Evolutionary conservation across 2,329 filamentous ascomycete genomes (phyloP).

Genomic region (Mycosphaerella sp.): DNA sequence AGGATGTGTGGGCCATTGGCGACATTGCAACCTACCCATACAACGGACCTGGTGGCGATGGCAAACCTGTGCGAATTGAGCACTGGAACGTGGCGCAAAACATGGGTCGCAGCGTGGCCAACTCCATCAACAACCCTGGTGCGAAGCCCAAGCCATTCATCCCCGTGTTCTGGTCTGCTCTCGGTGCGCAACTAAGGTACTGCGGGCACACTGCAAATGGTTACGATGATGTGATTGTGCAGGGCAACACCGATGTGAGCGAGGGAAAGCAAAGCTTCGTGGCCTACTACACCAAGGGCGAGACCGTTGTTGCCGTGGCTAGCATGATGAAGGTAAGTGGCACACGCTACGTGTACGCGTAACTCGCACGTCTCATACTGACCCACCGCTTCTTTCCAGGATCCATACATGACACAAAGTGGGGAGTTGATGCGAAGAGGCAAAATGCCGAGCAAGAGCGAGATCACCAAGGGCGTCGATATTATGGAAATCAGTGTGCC

Average conservation of each 20-base stretch:
- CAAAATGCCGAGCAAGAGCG: constrained; percentile 75
- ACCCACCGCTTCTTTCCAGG: constrained; percentile 41
- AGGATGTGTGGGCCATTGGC: constrained; percentile 85
- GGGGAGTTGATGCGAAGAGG: constrained; percentile 77
- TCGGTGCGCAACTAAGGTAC: constrained; percentile 85
- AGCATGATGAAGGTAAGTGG: constrained; percentile 82
- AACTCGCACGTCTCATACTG: constrained; percentile 34
- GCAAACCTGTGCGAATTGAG: constrained; percentile 73
- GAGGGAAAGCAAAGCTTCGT: constrained; percentile 65
- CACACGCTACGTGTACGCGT: background rate
- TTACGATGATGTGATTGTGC: constrained; percentile 77
- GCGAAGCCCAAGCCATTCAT: constrained; percentile 65
- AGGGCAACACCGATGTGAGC: constrained; percentile 61
- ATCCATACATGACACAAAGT: constrained; percentile 76
- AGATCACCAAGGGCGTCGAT: constrained; percentile 58
- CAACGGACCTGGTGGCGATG: constrained; percentile 75
- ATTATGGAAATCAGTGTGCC: constrained; percentile 42
- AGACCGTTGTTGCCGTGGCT: constrained; percentile 81
- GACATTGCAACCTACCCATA: constrained; percentile 97
- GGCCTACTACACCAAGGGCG: constrained; percentile 81
- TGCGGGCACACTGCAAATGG: constrained; percentile 79
- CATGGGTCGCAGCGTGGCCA: constrained; percentile 71
- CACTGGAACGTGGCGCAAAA: constrained; percentile 99
- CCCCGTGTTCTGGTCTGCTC: constrained; percentile 93
- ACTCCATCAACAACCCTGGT: constrained; percentile 63